Conservation (phyloP, 1,139 yeast genomes). For the Pichia sp. region DNA sequence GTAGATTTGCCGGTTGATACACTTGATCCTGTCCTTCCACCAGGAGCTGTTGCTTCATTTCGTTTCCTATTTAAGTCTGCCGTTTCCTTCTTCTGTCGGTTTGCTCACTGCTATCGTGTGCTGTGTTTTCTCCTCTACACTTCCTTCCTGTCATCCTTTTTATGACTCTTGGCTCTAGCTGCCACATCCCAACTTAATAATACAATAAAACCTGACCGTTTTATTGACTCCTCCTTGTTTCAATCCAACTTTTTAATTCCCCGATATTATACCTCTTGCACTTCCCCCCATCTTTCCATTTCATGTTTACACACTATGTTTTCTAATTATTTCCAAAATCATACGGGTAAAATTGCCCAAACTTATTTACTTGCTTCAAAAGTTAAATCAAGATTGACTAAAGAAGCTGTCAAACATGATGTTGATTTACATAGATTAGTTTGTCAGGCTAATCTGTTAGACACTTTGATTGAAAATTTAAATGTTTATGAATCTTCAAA, state of each 20-base stretch:
- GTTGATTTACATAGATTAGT: slow-evolving; percentile 58
- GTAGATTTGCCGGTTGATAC: neutral
- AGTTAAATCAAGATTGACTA: slow-evolving; percentile 62
- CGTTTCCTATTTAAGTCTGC: neutral
- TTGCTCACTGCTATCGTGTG: no score
- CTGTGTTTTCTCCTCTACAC: no score
- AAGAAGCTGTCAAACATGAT: slow-evolving; percentile 57
- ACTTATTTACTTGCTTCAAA: slow-evolving; percentile 61
- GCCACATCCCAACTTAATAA: no score
- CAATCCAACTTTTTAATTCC: no score
- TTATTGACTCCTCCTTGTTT: neutral
- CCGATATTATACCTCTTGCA: no score
- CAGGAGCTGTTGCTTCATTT: neutral
- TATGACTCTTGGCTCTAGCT: no score
- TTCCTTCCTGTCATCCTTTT: no score
- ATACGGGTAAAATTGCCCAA: slow-evolving; percentile 13
- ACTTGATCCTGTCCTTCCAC: neutral
- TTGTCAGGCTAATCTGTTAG: slow-evolving; percentile 72
- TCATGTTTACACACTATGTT: neutral
- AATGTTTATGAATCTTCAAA: slow-evolving; percentile 15
- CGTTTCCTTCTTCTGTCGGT: neutral
- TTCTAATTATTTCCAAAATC: slow-evolving; percentile 3
- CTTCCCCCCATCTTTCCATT: neutral
- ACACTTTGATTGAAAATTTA: slow-evolving; percentile 51
- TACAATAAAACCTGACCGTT: no score